phyloP scores from a whole-genome alignment of 129 eudicot genomes.

The Helianthus tuberosus region DNA sequence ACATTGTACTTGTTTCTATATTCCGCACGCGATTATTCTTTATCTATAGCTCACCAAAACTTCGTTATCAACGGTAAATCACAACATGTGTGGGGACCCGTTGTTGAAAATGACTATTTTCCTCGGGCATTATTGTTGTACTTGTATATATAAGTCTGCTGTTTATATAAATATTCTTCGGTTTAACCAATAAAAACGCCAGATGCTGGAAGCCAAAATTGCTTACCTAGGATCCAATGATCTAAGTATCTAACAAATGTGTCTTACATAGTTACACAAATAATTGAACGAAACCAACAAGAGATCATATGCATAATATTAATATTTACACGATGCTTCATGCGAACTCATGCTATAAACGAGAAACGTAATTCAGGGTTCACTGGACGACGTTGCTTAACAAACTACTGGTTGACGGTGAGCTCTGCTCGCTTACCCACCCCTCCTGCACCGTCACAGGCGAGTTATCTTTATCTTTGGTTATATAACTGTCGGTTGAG shows the following conservation, averaged over 20 bases:
- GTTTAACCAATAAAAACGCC: neutral
- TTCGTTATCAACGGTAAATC: constrained; percentile 23
- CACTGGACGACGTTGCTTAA: constrained; percentile 49
- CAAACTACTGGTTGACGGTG: constrained; percentile 84
- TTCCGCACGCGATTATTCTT: neutral
- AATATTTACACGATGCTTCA: constrained; percentile 29
- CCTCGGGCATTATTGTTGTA: constrained; percentile 22
- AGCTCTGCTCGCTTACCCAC: constrained; percentile 69
- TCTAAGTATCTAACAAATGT: constrained; percentile 3
- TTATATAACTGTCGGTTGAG: constrained; percentile 49
- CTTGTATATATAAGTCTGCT: neutral
- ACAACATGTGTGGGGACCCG: neutral
- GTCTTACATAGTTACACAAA: neutral
- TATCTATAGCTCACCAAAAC: constrained; percentile 17
- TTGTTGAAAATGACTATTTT: constrained; percentile 20
- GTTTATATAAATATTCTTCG: neutral
- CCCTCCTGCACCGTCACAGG: constrained; percentile 70
- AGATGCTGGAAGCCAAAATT: too few species aligned
- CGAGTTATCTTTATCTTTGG: constrained; percentile 55
- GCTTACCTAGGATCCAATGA: neutral
- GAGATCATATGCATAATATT: constrained; percentile 3
- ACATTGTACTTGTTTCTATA: constrained; percentile 37
- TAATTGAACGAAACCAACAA: constrained; percentile 19
- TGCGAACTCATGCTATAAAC: neutral
- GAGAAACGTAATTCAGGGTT: constrained; percentile 8